These are phyloP conservation scores for Termitomyces sp. DNA, from an alignment of 768 basidiomycete species.

Conservation along the genomic window DNA sequence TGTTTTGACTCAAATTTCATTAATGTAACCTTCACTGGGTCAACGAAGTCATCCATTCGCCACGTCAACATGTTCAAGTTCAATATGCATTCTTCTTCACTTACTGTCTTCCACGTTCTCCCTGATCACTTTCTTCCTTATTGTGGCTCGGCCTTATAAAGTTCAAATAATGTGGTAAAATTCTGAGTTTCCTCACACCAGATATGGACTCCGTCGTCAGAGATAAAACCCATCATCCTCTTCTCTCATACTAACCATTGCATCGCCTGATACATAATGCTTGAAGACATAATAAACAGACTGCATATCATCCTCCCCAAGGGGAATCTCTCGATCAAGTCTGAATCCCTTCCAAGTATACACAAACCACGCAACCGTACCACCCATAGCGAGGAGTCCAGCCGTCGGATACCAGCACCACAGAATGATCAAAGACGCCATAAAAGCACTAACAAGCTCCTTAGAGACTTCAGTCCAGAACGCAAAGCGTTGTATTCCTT, in stretches of 20 bases:
- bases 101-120: too few relatives aligned
- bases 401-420: slow-evolving; percentile 22
- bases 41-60: too few relatives aligned
- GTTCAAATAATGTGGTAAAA: too few relatives aligned
- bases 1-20: too few relatives aligned
- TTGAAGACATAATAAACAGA: slow-evolving; percentile 25
- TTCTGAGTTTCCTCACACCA: too few relatives aligned
- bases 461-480: slow-evolving; percentile 34
- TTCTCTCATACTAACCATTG: slow-evolving; percentile 8
- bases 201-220: too few relatives aligned
- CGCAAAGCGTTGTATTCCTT: slow-evolving; percentile 33
- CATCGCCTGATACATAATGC: slow-evolving; percentile 2
- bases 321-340: slow-evolving; percentile 25
- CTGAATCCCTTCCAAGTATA: slow-evolving; percentile 33
- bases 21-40: too few relatives aligned
- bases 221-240: slow-evolving; percentile 9
- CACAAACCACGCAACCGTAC: slow-evolving; percentile 22
- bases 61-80: too few relatives aligned
- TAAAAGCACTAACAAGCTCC: slow-evolving; percentile 33
- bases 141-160: too few relatives aligned
- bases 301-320: slow-evolving; percentile 38
- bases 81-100: too few relatives aligned
- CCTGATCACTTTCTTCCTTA: too few relatives aligned
- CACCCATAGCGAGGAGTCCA: slow-evolving; percentile 21
- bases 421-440: slow-evolving; percentile 22